phyloP scores from a whole-genome alignment of 768 basidiomycete species.

The Lactifluus subvellereus region DNA sequence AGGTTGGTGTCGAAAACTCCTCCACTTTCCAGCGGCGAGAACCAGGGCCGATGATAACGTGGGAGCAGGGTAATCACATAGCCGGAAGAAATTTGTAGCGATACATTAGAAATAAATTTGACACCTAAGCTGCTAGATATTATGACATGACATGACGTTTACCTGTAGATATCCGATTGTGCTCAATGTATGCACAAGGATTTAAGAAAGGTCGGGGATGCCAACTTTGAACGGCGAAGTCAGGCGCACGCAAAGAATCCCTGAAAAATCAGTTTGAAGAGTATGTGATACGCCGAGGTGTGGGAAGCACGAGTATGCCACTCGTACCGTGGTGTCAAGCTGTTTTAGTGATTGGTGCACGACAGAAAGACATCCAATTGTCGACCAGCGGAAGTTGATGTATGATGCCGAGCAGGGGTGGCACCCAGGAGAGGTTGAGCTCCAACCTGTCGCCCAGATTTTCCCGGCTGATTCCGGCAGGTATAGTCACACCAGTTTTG shows the following conservation, averaged over 20 bases:
- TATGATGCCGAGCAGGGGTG: neutral
- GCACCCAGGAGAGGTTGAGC: no score
- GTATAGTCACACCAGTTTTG: no score
- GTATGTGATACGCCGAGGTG: neutral
- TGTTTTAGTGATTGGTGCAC: neutral
- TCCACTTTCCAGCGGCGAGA: no score
- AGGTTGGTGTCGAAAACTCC: no score
- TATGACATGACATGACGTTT: no score
- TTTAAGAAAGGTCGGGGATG: neutral
- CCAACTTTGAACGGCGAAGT: neutral
- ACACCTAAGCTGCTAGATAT: no score
- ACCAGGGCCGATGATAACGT: no score
- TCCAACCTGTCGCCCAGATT: no score
- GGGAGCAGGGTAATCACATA: no score
- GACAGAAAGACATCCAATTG: neutral
- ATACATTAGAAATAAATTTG: no score
- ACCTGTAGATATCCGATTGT: neutral
- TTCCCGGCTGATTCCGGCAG: no score
- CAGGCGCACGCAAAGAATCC: neutral
- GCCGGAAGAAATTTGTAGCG: no score
- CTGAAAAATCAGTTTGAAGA: neutral
- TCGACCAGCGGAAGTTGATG: neutral
- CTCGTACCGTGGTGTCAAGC: neutral
- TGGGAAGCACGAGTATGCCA: neutral
- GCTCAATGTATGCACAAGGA: neutral